A percentile compares a stretch with the other conserved stretches of the same genome.
Evolutionary conservation across 306 rosid genomes (phyloP).

Genomic region (Betula pendula): DNA sequence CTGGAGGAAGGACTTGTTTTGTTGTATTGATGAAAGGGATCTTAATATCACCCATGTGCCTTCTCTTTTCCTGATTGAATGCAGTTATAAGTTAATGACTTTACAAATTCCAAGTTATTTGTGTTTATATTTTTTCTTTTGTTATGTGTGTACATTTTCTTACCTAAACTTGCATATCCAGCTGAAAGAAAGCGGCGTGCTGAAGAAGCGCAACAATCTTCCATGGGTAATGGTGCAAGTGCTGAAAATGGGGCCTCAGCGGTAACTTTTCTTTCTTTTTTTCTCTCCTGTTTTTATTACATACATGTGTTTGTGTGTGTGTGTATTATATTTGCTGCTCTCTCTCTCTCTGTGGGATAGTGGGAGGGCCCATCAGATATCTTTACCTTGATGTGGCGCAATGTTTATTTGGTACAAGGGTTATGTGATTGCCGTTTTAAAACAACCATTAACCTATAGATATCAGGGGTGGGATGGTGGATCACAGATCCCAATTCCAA

Average conservation of each 20-base stretch:
- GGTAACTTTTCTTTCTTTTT: slow-evolving; percentile 44
- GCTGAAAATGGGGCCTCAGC: slow-evolving; percentile 74
- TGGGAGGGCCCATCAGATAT: neutral
- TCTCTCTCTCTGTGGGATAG: neutral
- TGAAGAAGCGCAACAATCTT: slow-evolving; percentile 64
- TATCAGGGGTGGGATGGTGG: slow-evolving; percentile 3
- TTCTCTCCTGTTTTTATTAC: neutral
- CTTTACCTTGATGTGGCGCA: neutral
- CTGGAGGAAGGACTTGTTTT: neutral
- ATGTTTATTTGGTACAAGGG: neutral
- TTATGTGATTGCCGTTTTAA: neutral
- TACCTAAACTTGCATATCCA: slow-evolving; percentile 37
- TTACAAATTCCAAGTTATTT: neutral
- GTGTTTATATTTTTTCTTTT: neutral
- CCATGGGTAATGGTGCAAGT: slow-evolving; percentile 59
- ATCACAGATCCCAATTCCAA: neutral
- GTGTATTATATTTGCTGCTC: neutral
- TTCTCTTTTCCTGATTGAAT: neutral
- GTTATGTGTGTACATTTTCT: neutral
- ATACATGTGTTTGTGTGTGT: neutral
- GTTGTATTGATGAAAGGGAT: neutral
- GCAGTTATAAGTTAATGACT: neutral
- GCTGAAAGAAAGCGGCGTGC: slow-evolving; percentile 78
- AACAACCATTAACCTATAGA: slow-evolving; percentile 1
- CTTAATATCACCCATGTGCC: neutral